Conservation (phyloP, 2,329 filamentous ascomycete species). For the Pseudogymnoascus sp. region DNA sequence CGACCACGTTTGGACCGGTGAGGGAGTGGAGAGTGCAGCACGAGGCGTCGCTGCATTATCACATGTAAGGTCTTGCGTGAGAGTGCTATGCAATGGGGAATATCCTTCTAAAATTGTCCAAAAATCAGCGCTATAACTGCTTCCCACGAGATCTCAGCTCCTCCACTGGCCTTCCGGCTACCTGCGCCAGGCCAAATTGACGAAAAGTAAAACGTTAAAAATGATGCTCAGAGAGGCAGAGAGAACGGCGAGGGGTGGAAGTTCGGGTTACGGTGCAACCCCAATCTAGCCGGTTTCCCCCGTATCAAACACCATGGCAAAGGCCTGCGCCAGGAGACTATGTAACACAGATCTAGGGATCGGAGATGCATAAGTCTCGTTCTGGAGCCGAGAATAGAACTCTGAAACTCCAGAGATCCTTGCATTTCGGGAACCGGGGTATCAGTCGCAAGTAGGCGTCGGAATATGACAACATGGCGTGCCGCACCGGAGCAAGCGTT, state of each 20-base stretch:
- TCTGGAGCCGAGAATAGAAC: background rate
- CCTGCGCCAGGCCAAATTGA: background rate
- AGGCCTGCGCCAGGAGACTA: background rate
- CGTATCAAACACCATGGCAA: background rate
- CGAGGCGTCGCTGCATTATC: background rate
- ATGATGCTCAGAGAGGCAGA: background rate
- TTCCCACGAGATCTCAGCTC: background rate
- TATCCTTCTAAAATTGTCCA: background rate
- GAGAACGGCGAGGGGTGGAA: background rate
- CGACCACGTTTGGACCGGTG: background rate
- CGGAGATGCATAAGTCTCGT: background rate
- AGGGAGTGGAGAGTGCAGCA: background rate
- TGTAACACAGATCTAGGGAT: slow-evolving; percentile 8
- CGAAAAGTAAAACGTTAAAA: background rate
- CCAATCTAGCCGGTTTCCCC: background rate
- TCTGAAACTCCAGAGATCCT: background rate
- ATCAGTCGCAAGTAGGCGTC: background rate
- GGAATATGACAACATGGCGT: background rate
- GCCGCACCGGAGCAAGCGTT: background rate
- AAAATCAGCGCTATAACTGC: background rate
- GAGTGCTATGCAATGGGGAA: background rate
- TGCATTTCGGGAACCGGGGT: background rate
- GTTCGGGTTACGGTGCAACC: background rate
- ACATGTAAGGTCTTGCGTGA: background rate
- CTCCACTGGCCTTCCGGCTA: background rate